Base-by-base conservation (phyloP, 345 rosid genomes). In the Euphorbia tirucalli region DNA sequence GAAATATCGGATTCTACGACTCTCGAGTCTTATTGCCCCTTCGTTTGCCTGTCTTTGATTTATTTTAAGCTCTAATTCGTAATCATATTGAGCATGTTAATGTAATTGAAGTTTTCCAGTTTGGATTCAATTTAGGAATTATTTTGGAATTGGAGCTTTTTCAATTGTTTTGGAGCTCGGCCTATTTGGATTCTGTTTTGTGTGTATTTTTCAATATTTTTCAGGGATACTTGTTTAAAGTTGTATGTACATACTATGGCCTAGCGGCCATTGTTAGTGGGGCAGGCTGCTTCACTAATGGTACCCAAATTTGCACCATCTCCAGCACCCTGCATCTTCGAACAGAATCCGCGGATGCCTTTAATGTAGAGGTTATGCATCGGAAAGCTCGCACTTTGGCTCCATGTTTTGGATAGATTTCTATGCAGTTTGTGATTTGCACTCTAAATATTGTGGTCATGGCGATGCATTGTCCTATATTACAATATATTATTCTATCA, bases 191-290 rank as follows among this genome's bases (percentile, higher is more conserved):
- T 56, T 63, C 35, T 46, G 46, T 73, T 19, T 28, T 48, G 57
- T 31, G 39, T 41, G 43, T 49, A 41, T 27, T 74, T 74, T 68
- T 64, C 85, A 79, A 31, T 49, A 41, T 27, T 74, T 74, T 68
- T 64, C 85, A 79, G 84, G 76, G 79, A 25, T 54, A 49, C 6
- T 55, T 66, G 24, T 57, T 25, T 73, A 68, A 57, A 21, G 70
- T 61, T 59, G 39, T 15, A 22, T 74, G 70, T 69, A 54, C 56
- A 37, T 71, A n/a, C 54, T 78, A 27, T 75, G 28, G 79, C 56
- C 35, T 72, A 10, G 61, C 83, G 31, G 22, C 44, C 25, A 50
- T 69, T 61, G 61, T n/a, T 13, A 16, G 11, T 61, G 73, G 71
- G 35, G 63, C 56, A 48, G 46, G 63, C 56, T 61, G 66, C 65